Evolutionary conservation across 2,329 filamentous ascomycete species (phyloP).

Genomic region (Microsporum ferrugineum): DNA sequence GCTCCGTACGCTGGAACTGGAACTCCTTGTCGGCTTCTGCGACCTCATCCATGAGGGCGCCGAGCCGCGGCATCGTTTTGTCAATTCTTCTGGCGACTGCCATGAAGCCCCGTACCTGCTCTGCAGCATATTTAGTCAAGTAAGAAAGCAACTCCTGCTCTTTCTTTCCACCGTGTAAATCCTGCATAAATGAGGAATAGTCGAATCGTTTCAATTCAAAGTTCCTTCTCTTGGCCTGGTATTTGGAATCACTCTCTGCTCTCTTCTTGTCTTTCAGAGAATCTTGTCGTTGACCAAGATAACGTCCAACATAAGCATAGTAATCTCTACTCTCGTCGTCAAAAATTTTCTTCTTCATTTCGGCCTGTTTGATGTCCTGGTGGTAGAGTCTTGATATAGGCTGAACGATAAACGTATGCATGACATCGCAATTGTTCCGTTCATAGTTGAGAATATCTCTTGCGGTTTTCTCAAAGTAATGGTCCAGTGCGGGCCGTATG

Average conservation of each 20-base stretch:
- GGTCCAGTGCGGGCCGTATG: constrained; percentile 90
- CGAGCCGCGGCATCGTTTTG: constrained; percentile 72
- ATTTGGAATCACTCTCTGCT: constrained; percentile 88
- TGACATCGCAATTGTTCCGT: constrained; percentile 65
- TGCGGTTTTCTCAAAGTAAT: constrained; percentile 96
- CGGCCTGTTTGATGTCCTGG: constrained; percentile 93
- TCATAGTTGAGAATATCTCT: constrained; percentile 82
- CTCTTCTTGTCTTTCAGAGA: constrained; percentile 96
- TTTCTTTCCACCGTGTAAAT: constrained; percentile 96
- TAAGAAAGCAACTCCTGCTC: constrained; percentile 94
- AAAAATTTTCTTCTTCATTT: constrained; percentile 93
- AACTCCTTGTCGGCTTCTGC: constrained; percentile 91
- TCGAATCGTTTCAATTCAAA: constrained; percentile 98
- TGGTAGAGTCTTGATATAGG: constrained; percentile 86
- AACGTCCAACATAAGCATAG: constrained; percentile 87
- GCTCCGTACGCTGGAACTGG: constrained; percentile 84
- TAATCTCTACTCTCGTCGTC: constrained; percentile 98
- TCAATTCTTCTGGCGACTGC: constrained; percentile 78
- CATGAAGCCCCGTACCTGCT: constrained; percentile 74
- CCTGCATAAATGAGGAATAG: constrained; percentile 98
- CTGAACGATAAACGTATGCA: constrained; percentile 90
- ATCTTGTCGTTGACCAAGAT: constrained; percentile 91
- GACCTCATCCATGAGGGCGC: constrained; percentile 82
- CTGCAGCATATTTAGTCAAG: constrained; percentile 84
- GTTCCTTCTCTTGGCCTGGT: constrained; percentile 81